A percentile compares a stretch with the other conserved stretches of the same genome.
Conservation (phyloP, 352 stramenopile species). For the Globisporangium yorkense region DNA sequence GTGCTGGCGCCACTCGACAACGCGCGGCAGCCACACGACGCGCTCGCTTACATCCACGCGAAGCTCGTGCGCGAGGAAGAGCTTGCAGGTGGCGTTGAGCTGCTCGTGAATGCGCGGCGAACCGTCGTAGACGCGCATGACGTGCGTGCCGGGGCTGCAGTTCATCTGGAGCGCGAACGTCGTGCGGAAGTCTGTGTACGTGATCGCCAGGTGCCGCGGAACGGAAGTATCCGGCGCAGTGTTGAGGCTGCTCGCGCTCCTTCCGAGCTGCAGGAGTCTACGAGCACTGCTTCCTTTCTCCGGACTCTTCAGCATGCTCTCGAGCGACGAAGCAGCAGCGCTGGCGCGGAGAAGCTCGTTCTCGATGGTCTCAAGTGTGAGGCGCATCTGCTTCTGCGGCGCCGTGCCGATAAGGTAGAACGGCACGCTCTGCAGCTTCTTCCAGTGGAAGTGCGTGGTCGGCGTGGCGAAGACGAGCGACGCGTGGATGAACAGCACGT, state of each 20-base stretch:
- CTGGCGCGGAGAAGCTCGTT: constrained; percentile 68
- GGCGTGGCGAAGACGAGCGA: constrained; percentile 51
- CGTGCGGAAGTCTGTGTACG: constrained; percentile 67
- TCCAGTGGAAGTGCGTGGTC: constrained; percentile 68
- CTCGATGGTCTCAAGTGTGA: constrained; percentile 84
- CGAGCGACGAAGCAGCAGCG: constrained; percentile 15
- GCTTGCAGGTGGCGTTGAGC: constrained; percentile 50
- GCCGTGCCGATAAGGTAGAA: constrained; percentile 36
- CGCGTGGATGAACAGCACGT: constrained; percentile 85
- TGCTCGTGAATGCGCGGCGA: constrained; percentile 51
- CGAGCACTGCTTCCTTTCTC: constrained; percentile 10
- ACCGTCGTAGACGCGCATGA: constrained; percentile 71
- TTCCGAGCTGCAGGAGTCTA: constrained; percentile 18
- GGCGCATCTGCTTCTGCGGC: constrained; percentile 15
- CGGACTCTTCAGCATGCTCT: neutral
- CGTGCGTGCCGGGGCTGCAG: constrained; percentile 25
- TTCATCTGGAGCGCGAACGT: constrained; percentile 84
- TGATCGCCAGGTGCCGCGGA: constrained; percentile 21
- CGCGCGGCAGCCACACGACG: constrained; percentile 43
- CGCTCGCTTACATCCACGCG: constrained; percentile 28
- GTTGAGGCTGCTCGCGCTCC: constrained; percentile 14
- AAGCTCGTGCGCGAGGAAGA: constrained; percentile 36
- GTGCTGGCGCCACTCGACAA: constrained; percentile 59
- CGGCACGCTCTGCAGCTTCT: constrained; percentile 47
- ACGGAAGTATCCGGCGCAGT: neutral